Base-by-base conservation (phyloP, 2,329 filamentous ascomycete species). In the Microascus cirrosus region DNA sequence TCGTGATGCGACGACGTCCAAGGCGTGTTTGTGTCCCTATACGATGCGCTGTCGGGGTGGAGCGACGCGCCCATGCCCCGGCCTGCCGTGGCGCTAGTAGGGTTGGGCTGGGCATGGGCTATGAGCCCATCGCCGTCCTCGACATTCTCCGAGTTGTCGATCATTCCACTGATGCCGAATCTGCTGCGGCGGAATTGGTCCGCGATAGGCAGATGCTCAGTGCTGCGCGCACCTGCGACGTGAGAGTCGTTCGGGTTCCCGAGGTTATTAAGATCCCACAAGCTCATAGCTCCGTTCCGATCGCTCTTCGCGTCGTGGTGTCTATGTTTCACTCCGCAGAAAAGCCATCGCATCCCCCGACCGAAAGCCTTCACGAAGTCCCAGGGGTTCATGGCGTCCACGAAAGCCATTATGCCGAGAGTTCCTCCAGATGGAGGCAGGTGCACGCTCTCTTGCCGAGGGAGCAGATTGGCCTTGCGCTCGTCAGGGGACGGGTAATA, bases 311-410 rank as follows among this genome's bases (percentile, higher is more conserved):
- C 58, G 61, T 84, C 80, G 20, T 77, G 66, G 63, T 77, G 76
- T 60, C 87, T 80, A 61, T 75, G 71, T 67, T 83, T 86, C 57
- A 82, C 79, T 50, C 90, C 90, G 18, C 90, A 82, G 61, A 92
- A 86, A 22, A 95, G 74, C 91, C 90, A 95, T 63, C 87, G 81
- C 64, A 90, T 81, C 24, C 88, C 87, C 55, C 90, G 81, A 10
- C 86, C 87, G 61, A 88, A 84, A 0, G 88, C 88, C 71, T 92
- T 95, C 66, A 90, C 72, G 50, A 95, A 80, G 68, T 96, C 90
- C 85, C 89, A 90, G 0, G 87, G 79, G 65, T 94, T 94, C 67
- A 91, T 78, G 1, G 89, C 85, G 64, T 93, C 86, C 1, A 77
- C 68, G 7, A 93, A 69, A 3, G 89, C 90, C 61, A 77, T 77